Conservation (phyloP, 352 stramenopile species). For the Phytophthora gonapodyides region DNA sequence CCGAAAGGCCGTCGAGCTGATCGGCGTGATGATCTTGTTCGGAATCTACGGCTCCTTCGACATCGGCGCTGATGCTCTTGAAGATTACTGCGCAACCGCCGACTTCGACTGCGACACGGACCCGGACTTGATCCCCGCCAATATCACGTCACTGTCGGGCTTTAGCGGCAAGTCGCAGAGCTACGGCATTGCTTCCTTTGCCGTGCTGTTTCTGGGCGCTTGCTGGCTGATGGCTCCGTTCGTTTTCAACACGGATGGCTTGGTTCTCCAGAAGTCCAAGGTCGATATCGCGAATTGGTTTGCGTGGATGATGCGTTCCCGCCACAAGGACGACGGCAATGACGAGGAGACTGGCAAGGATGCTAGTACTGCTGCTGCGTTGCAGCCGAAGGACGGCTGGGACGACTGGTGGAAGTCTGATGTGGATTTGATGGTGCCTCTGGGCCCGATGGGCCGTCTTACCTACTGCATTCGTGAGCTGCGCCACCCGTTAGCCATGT, state of each 20-base stretch:
- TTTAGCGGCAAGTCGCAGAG: conserved; percentile 70
- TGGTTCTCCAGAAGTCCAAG: conserved; percentile 84
- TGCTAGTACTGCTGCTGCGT: conserved; percentile 31
- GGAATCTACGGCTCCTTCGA: conserved; percentile 79
- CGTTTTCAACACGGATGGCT: conserved; percentile 89
- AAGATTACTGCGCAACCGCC: conserved; percentile 57
- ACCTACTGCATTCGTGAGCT: conserved; percentile 85
- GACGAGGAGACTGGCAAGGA: conserved; percentile 47
- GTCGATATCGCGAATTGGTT: conserved; percentile 86
- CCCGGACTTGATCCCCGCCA: conserved; percentile 58
- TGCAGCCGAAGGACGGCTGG: conserved; percentile 71
- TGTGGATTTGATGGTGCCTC: conserved; percentile 68
- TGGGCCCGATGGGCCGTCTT: conserved; percentile 68
- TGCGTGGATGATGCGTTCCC: conserved; percentile 77
- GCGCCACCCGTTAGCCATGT: conserved; percentile 77
- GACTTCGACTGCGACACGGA: conserved; percentile 56
- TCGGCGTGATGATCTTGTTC: conserved; percentile 86
- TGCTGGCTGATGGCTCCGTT: conserved; percentile 87
- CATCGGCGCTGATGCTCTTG: conserved; percentile 51
- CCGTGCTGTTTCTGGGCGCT: conserved; percentile 77
- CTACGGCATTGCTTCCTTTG: conserved; percentile 83
- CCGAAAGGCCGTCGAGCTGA: conserved; percentile 87
- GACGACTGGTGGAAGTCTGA: conserved; percentile 76
- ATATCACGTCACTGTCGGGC: conserved; percentile 66
- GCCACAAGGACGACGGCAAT: conserved; percentile 45